Evolutionary conservation across 106 monocot species (phyloP), one percentile per base, ranked within the genome.

Genomic region (Apostasia ramifera): DNA sequence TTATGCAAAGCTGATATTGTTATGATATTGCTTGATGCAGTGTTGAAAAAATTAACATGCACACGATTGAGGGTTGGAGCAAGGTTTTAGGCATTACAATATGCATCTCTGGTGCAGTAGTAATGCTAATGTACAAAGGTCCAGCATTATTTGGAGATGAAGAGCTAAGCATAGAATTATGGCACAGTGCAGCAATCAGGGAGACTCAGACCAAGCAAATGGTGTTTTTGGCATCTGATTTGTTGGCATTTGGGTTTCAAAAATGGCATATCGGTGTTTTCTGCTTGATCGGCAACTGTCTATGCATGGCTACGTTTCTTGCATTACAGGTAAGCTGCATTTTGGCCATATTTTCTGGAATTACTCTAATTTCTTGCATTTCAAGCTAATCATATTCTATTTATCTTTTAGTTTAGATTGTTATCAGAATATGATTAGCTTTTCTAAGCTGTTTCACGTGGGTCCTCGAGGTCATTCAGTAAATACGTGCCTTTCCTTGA

Each of bases 211-310:
- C 44, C 1, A 44, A 45, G 62, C 44, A 63, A 13, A 8, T 45
- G 5, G 13, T 3, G 13, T 43, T 8, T 11, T 63, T 43, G 62
- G 45, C 38, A 63, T 45, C 62, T 63, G 42, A 14, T 63, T 45
- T 63, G 42, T 45, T 45, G 12, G 45, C 43, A 14, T 62, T 79
- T 79, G 81, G 76, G 10, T 40, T 95, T 45, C 73, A 71, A 41
- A 61, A 51, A n/a, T 92, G 91, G 88, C 74, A 95, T 48, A 40
- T 95, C 66, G 95, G 95, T 64, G 84, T 88, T 47, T 58, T 95
- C 14, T 95, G 91, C 77, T 69, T 95, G 47, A 84, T 95, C 15
- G 95, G 81, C 40, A 97, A 97, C 59, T 95, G 91, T 41, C 70
- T 89, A 42, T 81, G 86, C 72, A 92, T 95, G 95, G 95, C 85